phyloP scores from a whole-genome alignment of 2,329 filamentous ascomycete genomes.

The Ambrosiella xylebori region DNA sequence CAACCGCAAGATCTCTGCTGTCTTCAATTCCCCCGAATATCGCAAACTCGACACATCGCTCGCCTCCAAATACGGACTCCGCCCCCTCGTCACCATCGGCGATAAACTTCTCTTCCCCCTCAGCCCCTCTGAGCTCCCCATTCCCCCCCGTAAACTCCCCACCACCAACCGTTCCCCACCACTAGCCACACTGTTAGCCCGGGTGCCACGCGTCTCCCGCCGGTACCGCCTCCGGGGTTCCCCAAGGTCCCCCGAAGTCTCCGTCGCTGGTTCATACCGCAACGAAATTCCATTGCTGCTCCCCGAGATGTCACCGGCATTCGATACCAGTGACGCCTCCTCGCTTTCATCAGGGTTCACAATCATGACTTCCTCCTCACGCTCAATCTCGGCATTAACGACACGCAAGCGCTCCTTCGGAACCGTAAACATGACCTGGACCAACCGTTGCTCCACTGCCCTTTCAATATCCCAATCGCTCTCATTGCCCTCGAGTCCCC shows the following conservation, averaged over 20 bases:
- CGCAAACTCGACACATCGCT: slow-evolving; percentile 7
- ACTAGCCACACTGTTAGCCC: background rate
- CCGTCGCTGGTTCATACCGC: background rate
- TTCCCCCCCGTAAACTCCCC: background rate
- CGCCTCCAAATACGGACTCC: slow-evolving; percentile 7
- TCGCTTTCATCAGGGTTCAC: slow-evolving; percentile 10
- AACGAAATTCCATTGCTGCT: background rate
- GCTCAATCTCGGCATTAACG: slow-evolving; percentile 56
- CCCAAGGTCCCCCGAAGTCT: background rate
- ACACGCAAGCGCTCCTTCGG: slow-evolving; percentile 72
- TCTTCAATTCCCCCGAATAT: slow-evolving; percentile 15
- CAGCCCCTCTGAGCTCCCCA: background rate
- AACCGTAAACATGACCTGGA: slow-evolving; percentile 85
- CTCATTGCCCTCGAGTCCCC: slow-evolving; percentile 23
- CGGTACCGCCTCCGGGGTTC: background rate
- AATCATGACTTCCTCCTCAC: slow-evolving; percentile 10
- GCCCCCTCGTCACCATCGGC: slow-evolving; percentile 3
- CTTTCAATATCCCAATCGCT: slow-evolving; percentile 65
- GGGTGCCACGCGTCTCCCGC: background rate
- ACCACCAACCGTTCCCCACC: background rate
- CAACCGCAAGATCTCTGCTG: slow-evolving; percentile 30
- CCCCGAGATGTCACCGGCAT: slow-evolving; percentile 11
- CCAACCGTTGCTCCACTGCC: slow-evolving; percentile 51
- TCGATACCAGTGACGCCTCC: slow-evolving; percentile 7
- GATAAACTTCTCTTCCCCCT: slow-evolving; percentile 5